phyloP scores from a whole-genome alignment of 2,329 filamentous ascomycete species.

The Aspergillus sp. region DNA sequence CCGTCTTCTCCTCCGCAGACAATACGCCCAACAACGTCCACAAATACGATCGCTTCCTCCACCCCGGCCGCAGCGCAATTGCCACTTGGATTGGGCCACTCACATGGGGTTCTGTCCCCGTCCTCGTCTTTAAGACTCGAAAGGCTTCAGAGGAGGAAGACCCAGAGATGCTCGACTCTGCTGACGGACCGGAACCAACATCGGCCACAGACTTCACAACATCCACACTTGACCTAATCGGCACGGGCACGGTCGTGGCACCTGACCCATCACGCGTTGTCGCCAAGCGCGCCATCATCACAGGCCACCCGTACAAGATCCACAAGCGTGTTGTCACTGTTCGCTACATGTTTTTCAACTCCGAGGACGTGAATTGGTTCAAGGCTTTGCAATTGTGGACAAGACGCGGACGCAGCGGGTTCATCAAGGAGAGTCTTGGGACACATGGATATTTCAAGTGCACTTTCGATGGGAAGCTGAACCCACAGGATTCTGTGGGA shows the following conservation, averaged over 20 bases:
- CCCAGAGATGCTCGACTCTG: conserved; percentile 44
- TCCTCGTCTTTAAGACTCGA: conserved; percentile 75
- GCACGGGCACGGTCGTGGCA: conserved; percentile 81
- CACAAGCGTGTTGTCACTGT: conserved; percentile 97
- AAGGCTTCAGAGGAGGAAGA: conserved; percentile 28
- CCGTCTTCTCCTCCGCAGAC: conserved; percentile 84
- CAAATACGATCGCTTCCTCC: conserved; percentile 90
- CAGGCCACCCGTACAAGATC: conserved; percentile 97
- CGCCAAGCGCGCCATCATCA: conserved; percentile 90
- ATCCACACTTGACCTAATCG: conserved; percentile 68
- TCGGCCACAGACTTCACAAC: conserved; percentile 29
- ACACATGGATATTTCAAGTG: conserved; percentile 99
- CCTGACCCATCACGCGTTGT: conserved; percentile 75
- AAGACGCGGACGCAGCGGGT: conserved; percentile 80
- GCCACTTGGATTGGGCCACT: conserved; percentile 88
- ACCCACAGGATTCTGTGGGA: conserved; percentile 90
- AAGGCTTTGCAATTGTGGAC: conserved; percentile 96
- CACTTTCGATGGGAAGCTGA: conserved; percentile 93
- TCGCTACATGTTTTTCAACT: conserved; percentile 99
- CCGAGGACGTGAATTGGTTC: conserved; percentile 95
- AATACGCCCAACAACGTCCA: conserved; percentile 95
- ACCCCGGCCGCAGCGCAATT: conserved; percentile 85
- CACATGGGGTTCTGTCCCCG: conserved; percentile 88
- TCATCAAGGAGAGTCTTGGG: conserved; percentile 88
- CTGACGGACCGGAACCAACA: conserved; percentile 31